Evolutionary conservation across 2,329 filamentous ascomycete species (phyloP).

Genomic region (Penicillium sp.): DNA sequence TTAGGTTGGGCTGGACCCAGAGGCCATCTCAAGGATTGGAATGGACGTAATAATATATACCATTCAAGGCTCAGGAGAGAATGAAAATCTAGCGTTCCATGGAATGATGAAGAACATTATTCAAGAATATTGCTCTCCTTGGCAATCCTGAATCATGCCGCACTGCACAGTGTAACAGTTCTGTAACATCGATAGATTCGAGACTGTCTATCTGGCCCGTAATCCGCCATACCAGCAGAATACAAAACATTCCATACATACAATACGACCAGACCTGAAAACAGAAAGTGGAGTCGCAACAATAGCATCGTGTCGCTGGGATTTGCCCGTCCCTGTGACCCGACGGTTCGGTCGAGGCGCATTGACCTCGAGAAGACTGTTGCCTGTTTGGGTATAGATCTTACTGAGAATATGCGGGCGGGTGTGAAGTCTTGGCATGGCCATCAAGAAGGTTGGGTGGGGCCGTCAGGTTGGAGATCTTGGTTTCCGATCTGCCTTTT

Average conservation of each 20-base stretch:
- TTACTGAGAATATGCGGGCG: neutral
- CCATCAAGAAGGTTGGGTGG: neutral
- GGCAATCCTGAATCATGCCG: neutral
- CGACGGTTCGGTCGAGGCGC: neutral
- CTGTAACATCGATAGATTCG: no score
- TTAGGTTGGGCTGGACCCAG: neutral
- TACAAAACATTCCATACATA: neutral
- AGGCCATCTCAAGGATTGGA: no score
- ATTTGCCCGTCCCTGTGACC: neutral
- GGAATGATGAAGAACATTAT: neutral
- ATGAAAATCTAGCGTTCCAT: neutral
- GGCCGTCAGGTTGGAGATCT: neutral
- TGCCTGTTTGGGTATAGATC: constrained; percentile 4
- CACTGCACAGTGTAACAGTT: neutral
- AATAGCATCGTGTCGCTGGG: neutral
- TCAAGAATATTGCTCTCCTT: neutral
- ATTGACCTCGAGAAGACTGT: constrained; percentile 4
- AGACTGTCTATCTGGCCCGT: no score
- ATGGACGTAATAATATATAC: no score
- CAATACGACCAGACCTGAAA: neutral
- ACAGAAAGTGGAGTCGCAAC: neutral
- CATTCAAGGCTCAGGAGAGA: neutral
- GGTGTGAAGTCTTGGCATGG: neutral
- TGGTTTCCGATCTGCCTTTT: neutral
- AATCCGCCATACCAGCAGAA: neutral